A percentile compares a stretch with the other conserved stretches of the same genome.
These are phyloP conservation scores for Scleroderma citrinum DNA, from an alignment of 768 basidiomycete species.

Conservation along the genomic window DNA sequence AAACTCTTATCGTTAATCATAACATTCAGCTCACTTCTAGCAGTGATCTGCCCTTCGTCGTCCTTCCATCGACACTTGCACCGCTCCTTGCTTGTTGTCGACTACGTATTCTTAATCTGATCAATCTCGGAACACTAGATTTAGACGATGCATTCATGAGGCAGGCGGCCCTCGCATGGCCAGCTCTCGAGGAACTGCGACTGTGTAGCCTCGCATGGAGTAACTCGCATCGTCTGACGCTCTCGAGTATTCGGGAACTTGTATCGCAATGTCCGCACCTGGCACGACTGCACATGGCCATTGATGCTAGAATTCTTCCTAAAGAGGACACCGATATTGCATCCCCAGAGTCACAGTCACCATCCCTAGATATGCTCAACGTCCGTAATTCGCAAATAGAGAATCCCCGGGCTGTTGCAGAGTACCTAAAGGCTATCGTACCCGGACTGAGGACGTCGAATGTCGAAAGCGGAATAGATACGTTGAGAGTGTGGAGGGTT, in stretches of 20 bases:
- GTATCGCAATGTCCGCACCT: conserved; percentile 14
- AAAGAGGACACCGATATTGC: neutral
- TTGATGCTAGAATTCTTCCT: conserved; percentile 16
- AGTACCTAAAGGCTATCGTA: conserved; percentile 18
- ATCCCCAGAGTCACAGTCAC: neutral
- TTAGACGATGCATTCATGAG: conserved; percentile 23
- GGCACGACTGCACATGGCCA: conserved; percentile 15
- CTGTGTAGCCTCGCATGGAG: conserved; percentile 25
- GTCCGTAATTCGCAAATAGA: conserved; percentile 24
- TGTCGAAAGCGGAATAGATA: neutral
- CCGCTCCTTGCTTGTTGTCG: conserved; percentile 19
- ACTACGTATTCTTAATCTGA: conserved; percentile 16
- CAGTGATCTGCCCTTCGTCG: conserved; percentile 13
- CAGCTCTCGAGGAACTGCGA: conserved; percentile 18
- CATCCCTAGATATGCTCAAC: conserved; percentile 19
- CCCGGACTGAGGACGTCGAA: conserved; percentile 15
- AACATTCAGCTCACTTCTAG: conserved; percentile 13
- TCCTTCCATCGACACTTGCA: conserved; percentile 18
- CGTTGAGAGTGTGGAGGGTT: neutral
- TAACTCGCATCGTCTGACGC: conserved; percentile 11
- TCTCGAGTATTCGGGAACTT: conserved; percentile 18
- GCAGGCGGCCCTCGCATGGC: conserved; percentile 23
- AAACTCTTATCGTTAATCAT: conserved; percentile 23
- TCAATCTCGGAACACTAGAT: conserved; percentile 22
- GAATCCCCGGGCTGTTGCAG: conserved; percentile 20